Percentiles rank a stretch among this genome's conserved stretches.
These are phyloP conservation scores for Globisporangium iwayamae DNA, from an alignment of 352 stramenopile genomes.

Conservation along the genomic window DNA sequence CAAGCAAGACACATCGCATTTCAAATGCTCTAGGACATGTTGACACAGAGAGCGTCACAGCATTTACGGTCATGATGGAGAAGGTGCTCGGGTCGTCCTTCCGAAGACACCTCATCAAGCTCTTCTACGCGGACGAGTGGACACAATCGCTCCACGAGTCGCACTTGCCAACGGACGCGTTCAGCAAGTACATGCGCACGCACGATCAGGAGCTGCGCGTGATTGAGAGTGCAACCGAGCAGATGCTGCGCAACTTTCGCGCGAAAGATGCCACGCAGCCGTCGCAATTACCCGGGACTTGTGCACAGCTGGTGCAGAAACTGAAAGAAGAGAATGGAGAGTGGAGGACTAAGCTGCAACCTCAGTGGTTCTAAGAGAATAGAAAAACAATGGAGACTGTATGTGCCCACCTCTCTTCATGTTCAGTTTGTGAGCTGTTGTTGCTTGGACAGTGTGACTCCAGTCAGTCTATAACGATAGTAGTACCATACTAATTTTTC, in stretches of 20 bases:
- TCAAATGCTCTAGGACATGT: neutral
- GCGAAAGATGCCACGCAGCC: conserved; percentile 26
- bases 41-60: neutral
- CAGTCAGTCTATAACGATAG: conserved; percentile 35
- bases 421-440: neutral
- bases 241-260: conserved; percentile 67
- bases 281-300: conserved; percentile 30
- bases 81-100: conserved; percentile 63
- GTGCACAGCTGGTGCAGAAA: conserved; percentile 23
- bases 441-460: neutral
- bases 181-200: conserved; percentile 58
- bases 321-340: conserved; percentile 22
- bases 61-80: conserved; percentile 31
- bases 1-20: neutral
- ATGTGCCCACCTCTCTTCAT: neutral
- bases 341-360: conserved; percentile 26
- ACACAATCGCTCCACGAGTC: conserved; percentile 50
- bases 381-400: neutral
- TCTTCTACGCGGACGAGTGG: conserved; percentile 56
- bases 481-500: no score
- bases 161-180: conserved; percentile 46
- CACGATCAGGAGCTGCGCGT: conserved; percentile 47
- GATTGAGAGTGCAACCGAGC: conserved; percentile 41
- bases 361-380: conserved; percentile 45
- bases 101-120: conserved; percentile 58